phyloP scores from a whole-genome alignment of 441 rosid genomes.

The Capsella rubella region DNA sequence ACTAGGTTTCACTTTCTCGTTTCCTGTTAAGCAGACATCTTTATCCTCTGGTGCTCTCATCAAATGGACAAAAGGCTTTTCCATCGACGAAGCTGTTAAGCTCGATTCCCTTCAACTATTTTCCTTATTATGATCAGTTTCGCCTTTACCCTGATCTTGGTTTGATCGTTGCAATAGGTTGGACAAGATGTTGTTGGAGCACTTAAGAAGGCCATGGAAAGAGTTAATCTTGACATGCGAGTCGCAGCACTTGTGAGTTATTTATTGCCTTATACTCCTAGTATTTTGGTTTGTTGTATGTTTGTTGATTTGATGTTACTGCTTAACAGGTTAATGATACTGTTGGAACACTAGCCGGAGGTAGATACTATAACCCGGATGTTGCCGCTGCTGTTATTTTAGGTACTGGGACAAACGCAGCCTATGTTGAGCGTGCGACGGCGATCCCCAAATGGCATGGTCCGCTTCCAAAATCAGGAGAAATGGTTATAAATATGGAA shows the following conservation, averaged over 20 bases:
- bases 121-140: background rate
- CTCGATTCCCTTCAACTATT: background rate
- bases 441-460: conserved; percentile 79
- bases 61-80: conserved; percentile 96
- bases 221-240: conserved; percentile 80
- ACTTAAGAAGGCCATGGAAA: conserved; percentile 76
- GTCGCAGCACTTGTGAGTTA: conserved; percentile 78
- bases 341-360: conserved; percentile 73
- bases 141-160: conserved; percentile 9
- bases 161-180: conserved; percentile 53
- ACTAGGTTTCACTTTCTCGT: conserved; percentile 92
- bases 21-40: conserved; percentile 80
- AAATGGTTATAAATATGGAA: conserved; percentile 77
- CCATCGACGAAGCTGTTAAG: conserved; percentile 72
- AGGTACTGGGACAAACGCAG: conserved; percentile 76
- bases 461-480: conserved; percentile 64
- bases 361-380: conserved; percentile 58
- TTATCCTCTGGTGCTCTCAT: conserved; percentile 84
- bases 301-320: conserved; percentile 19
- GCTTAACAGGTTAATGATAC: conserved; percentile 64
- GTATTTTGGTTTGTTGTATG: background rate
- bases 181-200: conserved; percentile 87
- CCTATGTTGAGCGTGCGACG: conserved; percentile 66
- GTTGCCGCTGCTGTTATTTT: conserved; percentile 67
- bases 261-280: background rate